Conservation (phyloP, 2,329 filamentous ascomycete genomes). For the Juglanconis sp. region DNA sequence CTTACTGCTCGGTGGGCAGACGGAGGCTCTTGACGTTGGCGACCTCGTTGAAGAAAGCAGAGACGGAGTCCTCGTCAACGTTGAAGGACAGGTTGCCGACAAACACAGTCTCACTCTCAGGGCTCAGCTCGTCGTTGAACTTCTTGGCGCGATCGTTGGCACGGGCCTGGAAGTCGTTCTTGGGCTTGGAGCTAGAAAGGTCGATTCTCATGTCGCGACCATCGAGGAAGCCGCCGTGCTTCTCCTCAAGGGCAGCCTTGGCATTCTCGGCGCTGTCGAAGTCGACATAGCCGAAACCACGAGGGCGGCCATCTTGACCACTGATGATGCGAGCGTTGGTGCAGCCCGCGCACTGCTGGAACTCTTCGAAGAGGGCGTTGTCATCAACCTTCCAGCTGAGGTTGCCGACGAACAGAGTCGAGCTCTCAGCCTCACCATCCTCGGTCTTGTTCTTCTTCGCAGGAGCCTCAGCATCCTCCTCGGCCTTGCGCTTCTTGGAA, state of each 20-base stretch:
- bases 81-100: conserved; percentile 89
- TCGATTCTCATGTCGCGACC: conserved; percentile 36
- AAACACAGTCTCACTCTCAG: conserved; percentile 83
- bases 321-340: conserved; percentile 75
- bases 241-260: conserved; percentile 37
- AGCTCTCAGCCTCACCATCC: conserved; percentile 39
- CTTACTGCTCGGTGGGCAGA: conserved; percentile 78
- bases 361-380: conserved; percentile 74
- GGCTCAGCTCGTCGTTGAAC: conserved; percentile 77
- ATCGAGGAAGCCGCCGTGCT: conserved; percentile 33
- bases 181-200: conserved; percentile 34
- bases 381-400: conserved; percentile 90
- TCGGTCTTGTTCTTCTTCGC: conserved; percentile 69
- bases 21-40: conserved; percentile 74
- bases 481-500: conserved; percentile 67
- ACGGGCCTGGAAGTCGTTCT: conserved; percentile 39
- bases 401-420: conserved; percentile 85
- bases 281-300: conserved; percentile 92
- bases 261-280: conserved; percentile 60
- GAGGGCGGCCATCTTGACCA: conserved; percentile 77
- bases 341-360: conserved; percentile 74
- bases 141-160: conserved; percentile 62
- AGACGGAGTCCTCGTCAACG: conserved; percentile 71
- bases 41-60: conserved; percentile 69
- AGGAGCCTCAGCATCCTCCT: conserved; percentile 44